Base-by-base conservation (phyloP, 441 rosid species). In the Cnidoscolus chayamansa region DNA sequence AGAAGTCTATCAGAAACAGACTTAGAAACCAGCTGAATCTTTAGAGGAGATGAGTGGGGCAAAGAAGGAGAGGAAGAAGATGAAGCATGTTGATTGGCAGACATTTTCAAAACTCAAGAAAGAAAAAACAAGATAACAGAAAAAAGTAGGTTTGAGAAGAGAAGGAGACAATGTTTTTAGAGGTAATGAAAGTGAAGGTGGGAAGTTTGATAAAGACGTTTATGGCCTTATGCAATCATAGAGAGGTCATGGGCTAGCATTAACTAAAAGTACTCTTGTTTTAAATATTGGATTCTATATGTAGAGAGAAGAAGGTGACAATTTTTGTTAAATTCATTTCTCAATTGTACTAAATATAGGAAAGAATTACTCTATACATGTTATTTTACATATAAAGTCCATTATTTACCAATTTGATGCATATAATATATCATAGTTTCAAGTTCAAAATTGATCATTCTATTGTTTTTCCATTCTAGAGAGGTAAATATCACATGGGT, bases 1-100 rank as follows among this genome's bases (percentile, higher is more conserved):
- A 91, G 93, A 51, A 90, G 88, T 50, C 78, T 58, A 77, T 90
- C 88, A 6, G 98, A 93, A 20, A 88, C 87, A 0, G 83, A 71
- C 81, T 82, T 86, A 0, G 97, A 67, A 53, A 93, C 98, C 6
- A 70, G 45, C 71, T 93, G 92, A 67, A 88, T 73, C 65, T 71
- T 81, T 7, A 50, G 20, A 54, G 84, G 74, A 7, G 68, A 63
- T 3, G 72, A 37, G 16, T 57, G 35, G 4, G 74, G n/a, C 54
- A 74, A 51, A 0, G 86, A 64, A 54, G 86, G 40, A 50, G 72
- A 40, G 40, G 74, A 19, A 16, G 87, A 71, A 57, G 85, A 74
- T 1, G 79, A 72, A 15, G 55, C 16, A 20, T 60, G 32, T 50
- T 75, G 79, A 60, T 84, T 59, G 74, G 43, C 68, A 47, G 84